Evolutionary conservation across 2,329 filamentous ascomycete genomes (phyloP), one percentile per base, ranked within the genome.

Genomic region (Ophiostoma tasmaniense): DNA sequence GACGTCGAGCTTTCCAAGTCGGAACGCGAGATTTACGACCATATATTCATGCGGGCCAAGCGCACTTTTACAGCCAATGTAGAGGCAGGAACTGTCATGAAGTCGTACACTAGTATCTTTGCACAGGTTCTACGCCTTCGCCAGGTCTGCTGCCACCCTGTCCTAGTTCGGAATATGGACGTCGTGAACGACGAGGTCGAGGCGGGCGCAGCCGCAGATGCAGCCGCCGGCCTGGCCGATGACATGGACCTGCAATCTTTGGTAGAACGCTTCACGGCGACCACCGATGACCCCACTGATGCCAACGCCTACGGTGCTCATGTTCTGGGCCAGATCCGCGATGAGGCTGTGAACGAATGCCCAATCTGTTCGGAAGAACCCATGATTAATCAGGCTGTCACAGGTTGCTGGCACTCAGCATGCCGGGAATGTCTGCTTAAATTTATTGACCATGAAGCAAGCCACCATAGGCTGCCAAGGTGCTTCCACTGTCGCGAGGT

Each of bases 41-140:
- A 94, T 76, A 94, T 99, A 69, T 96, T 89, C 74, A 87, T 85
- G 25, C 86, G 89, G 64, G 95, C 92, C 0, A 96, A 94, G 77
- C 85, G 88, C 67, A 90, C 93, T 0, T 95, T 98, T 76, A 89
- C 89, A 39, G 88, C 89, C 71, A 98, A 96, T 70, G 85, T 97
- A 14, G 92, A 96, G 76, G 92, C 91, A 11, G 95, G 95, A 3
- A 98, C 94, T 0, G 84, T 99, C 4, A 87, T 98, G 82, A 97
- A 97, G 77, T 93, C 93, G 0, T 99, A 93, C 75, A 97, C 95
- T 0, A 97, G 93, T 67, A 97, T 99, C 72, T 97, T 99, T 76
- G 94, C 95, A 0, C 95, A 99, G 77, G 96, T 99, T 75, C 80
- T 99, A 55, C 90, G 95, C 1, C 86, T 99, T 10, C 89, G 95